A percentile compares a stretch with the other conserved stretches of the same genome.
Evolutionary conservation across 1,284 basidiomycete genomes (phyloP).

Genomic region (Leccinum solheimii): DNA sequence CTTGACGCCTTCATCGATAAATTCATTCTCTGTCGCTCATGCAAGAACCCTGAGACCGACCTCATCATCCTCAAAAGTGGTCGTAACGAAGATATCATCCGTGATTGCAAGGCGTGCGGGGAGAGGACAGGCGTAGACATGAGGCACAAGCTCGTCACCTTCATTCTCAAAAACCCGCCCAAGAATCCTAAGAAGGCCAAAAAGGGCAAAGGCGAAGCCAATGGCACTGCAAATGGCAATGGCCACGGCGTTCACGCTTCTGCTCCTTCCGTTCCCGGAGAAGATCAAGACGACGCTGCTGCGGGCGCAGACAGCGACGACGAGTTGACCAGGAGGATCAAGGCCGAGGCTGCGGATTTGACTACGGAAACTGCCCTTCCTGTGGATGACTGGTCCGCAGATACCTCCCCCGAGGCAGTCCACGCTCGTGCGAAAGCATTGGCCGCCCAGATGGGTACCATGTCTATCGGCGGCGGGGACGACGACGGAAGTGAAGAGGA

Average conservation of each 20-base stretch:
- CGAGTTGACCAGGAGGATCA: slow-evolving; percentile 81
- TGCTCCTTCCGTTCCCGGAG: slow-evolving; percentile 28
- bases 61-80: slow-evolving; percentile 83
- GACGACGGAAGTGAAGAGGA: slow-evolving; percentile 91
- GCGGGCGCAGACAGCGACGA: slow-evolving; percentile 71
- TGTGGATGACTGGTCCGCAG: slow-evolving; percentile 86
- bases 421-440: slow-evolving; percentile 83
- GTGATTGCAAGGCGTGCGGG: slow-evolving; percentile 99
- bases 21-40: slow-evolving; percentile 95
- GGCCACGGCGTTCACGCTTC: slow-evolving; percentile 44
- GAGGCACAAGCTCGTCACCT: slow-evolving; percentile 96
- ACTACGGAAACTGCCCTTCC: slow-evolving; percentile 58
- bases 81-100: slow-evolving; percentile 79
- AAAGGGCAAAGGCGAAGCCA: slow-evolving; percentile 53
- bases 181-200: slow-evolving; percentile 82
- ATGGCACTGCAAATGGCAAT: slow-evolving; percentile 52
- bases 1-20: slow-evolving; percentile 98
- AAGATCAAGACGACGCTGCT: slow-evolving; percentile 37
- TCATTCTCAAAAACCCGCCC: slow-evolving; percentile 97
- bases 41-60: slow-evolving; percentile 99
- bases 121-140: slow-evolving; percentile 92
- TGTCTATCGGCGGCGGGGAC: slow-evolving; percentile 41
- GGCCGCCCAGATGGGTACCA: slow-evolving; percentile 56
- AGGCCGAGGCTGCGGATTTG: slow-evolving; percentile 81
- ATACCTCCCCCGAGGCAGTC: slow-evolving; percentile 91